Percentiles rank a stretch among this genome's conserved stretches.
These are phyloP conservation scores for Beauveria sp. DNA, from an alignment of 2,329 filamentous ascomycete genomes.

Conservation along the genomic window DNA sequence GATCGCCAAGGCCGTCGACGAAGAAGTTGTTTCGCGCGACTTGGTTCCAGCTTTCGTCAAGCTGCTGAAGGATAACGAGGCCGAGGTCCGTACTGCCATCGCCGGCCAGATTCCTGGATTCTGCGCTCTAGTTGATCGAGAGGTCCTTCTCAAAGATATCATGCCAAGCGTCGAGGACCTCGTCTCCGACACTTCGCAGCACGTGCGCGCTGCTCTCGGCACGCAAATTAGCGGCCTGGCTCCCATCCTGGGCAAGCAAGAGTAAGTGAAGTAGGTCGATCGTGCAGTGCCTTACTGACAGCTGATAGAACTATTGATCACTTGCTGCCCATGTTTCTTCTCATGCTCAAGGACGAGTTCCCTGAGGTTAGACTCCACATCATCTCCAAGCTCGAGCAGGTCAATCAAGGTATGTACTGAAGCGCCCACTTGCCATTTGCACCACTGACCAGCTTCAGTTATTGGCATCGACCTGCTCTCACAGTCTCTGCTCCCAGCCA, in stretches of 20 bases:
- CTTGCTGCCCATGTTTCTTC: constrained; percentile 94
- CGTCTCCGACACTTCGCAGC: constrained; percentile 91
- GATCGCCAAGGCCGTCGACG: constrained; percentile 97
- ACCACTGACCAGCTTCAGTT: constrained; percentile 45
- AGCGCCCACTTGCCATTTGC: background rate
- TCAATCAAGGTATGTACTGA: constrained; percentile 71
- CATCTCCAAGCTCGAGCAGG: constrained; percentile 97
- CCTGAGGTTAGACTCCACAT: constrained; percentile 97
- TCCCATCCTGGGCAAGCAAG: constrained; percentile 94
- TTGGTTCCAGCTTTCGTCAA: constrained; percentile 96
- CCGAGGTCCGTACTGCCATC: constrained; percentile 93
- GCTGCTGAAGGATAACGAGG: constrained; percentile 94
- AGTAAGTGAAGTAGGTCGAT: constrained; percentile 52
- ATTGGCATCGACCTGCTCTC: constrained; percentile 97
- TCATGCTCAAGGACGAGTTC: constrained; percentile 99
- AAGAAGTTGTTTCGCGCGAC: constrained; percentile 90
- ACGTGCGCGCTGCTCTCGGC: constrained; percentile 89
- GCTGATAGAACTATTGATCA: constrained; percentile 80
- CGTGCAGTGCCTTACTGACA: background rate
- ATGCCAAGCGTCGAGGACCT: constrained; percentile 96
- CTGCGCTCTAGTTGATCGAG: constrained; percentile 80
- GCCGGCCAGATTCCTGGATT: constrained; percentile 97
- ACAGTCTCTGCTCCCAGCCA: constrained; percentile 91
- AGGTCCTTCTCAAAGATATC: constrained; percentile 86
- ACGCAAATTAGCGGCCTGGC: constrained; percentile 96